Evolutionary conservation across 768 basidiomycete genomes (phyloP).

Genomic region (Suillus americanus): DNA sequence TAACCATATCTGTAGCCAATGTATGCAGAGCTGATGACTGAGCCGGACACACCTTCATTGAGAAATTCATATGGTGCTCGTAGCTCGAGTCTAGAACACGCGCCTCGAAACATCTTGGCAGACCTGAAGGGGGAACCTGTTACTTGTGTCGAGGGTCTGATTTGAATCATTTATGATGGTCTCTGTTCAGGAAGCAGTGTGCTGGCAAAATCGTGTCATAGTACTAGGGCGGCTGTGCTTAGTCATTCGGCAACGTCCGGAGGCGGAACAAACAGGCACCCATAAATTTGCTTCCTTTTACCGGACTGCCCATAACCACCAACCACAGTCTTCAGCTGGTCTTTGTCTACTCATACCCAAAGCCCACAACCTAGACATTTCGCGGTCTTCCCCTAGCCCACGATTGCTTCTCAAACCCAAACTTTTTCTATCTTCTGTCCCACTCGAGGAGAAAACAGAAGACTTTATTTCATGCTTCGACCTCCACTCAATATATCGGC

Average conservation of each 20-base stretch:
- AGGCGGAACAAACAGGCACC: conserved; percentile 27
- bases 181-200: too few species aligned
- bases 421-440: conserved; percentile 30
- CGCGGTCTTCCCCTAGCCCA: conserved; percentile 17
- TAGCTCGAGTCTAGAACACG: background rate
- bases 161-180: too few species aligned
- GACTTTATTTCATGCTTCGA: conserved; percentile 80
- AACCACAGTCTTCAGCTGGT: background rate
- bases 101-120: background rate
- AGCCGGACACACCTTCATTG: background rate
- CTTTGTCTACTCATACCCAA: conserved; percentile 3
- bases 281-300: conserved; percentile 24
- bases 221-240: background rate
- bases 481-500: conserved; percentile 74
- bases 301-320: conserved; percentile 5
- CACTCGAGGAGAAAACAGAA: conserved; percentile 32
- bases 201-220: too few species aligned
- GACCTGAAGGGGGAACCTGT: too few species aligned
- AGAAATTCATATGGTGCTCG: background rate
- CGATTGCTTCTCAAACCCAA: conserved; percentile 27
- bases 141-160: too few species aligned
- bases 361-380: conserved; percentile 1
- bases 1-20: background rate
- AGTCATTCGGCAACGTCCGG: conserved; percentile 14
- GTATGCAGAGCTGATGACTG: background rate